These are phyloP conservation scores for Cucumis cinereus DNA, from an alignment of 306 rosid species.

Conservation along the genomic window DNA sequence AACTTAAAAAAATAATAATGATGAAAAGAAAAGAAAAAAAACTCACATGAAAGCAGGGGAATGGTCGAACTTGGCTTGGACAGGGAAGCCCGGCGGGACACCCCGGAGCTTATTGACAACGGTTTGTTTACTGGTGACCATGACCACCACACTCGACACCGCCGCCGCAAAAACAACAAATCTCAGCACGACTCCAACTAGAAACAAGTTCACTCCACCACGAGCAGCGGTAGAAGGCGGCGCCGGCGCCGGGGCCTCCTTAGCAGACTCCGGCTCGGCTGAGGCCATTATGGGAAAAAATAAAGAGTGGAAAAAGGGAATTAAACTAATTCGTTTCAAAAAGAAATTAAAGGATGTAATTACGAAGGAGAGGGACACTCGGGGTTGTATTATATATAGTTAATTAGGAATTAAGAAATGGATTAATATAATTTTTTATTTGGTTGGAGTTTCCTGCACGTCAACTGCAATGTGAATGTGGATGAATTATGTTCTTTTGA, in stretches of 20 bases:
- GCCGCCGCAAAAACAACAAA: conserved; percentile 55
- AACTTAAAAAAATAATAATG: too few relatives aligned
- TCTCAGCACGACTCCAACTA: conserved; percentile 37
- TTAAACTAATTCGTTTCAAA: background rate
- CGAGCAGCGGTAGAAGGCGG: conserved; percentile 1
- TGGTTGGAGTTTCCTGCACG: conserved; percentile 28
- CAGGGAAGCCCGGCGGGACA: background rate
- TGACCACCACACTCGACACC: conserved; percentile 39
- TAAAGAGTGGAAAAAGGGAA: background rate
- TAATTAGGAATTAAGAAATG: background rate
- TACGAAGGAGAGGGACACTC: background rate
- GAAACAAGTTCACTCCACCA: conserved; percentile 10
- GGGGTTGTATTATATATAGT: background rate
- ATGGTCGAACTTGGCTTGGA: conserved; percentile 45
- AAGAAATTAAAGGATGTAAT: background rate
- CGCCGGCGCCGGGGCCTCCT: background rate
- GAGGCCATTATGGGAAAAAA: background rate
- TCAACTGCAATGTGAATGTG: background rate
- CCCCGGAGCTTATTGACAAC: background rate
- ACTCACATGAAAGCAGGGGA: conserved; percentile 78
- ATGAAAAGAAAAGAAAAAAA: background rate
- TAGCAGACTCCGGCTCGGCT: conserved; percentile 19
- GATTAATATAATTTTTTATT: background rate
- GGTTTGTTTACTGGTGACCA: conserved; percentile 61
- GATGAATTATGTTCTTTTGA: too few relatives aligned